Percentiles rank a stretch among this genome's conserved stretches.
Conservation (phyloP, 345 rosid genomes). For the Mangifera indica region DNA sequence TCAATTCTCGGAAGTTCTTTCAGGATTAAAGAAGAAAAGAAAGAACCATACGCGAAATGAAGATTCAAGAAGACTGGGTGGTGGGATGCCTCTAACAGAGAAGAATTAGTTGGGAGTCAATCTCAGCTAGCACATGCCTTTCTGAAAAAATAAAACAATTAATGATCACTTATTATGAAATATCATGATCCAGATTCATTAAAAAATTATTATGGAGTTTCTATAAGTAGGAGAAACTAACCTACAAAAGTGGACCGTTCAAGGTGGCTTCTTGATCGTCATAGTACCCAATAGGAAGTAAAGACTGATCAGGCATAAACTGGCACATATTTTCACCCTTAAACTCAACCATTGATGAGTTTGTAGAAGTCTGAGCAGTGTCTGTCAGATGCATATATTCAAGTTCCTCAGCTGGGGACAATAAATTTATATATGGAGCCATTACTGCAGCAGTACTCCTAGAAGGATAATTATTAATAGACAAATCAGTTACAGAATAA, state of each 20-base stretch:
- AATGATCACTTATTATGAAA: not conserved
- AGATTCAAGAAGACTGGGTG: not conserved
- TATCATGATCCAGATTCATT: not conserved
- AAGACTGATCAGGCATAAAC: slow-evolving; percentile 17
- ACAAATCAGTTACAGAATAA: slow-evolving; percentile 2
- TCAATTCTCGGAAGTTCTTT: not conserved
- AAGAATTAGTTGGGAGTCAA: not conserved
- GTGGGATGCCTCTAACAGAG: slow-evolving; percentile 1
- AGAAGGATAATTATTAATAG: slow-evolving; percentile 5
- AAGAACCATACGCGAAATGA: not conserved
- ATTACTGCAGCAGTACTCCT: not conserved
- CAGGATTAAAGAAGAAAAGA: not conserved
- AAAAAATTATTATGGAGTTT: not conserved
- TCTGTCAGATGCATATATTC: not conserved
- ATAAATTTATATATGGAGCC: slow-evolving; percentile 3
- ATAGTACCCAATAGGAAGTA: not conserved
- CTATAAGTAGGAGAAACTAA: slow-evolving; percentile 3
- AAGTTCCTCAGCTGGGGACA: slow-evolving; percentile 12
- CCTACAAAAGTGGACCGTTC: slow-evolving; percentile 22
- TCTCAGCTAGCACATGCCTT: not conserved
- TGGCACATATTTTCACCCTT: not conserved
- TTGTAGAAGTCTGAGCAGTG: slow-evolving; percentile 7
- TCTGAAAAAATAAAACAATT: slow-evolving; percentile 5
- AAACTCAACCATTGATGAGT: not conserved
- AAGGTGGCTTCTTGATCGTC: slow-evolving; percentile 19